These are phyloP conservation scores for Metroxylon sagu DNA, from an alignment of 176 grass and related monocot genomes.

Conservation along the genomic window DNA sequence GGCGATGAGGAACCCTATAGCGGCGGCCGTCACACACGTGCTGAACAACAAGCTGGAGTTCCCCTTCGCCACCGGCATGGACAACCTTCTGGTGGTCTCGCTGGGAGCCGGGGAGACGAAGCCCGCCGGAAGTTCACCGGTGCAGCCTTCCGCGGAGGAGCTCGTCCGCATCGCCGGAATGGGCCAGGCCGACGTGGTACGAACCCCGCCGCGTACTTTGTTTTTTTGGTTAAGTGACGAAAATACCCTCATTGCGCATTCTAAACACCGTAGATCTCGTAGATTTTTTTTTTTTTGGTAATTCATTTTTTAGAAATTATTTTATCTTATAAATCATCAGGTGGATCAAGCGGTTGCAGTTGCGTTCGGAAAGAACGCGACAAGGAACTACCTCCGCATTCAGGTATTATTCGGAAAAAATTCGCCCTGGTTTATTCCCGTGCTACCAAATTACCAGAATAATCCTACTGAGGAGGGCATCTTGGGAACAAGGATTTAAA, in stretches of 20 bases:
- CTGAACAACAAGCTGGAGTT: conserved; percentile 79
- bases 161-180: conserved; percentile 51
- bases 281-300: too few relatives aligned
- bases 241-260: too few relatives aligned
- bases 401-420: conserved; percentile 30
- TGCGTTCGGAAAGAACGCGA: conserved; percentile 59
- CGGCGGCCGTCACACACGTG: conserved; percentile 62
- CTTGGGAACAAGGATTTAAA: too few relatives aligned
- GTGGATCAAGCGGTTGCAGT: conserved; percentile 80
- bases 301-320: neutral
- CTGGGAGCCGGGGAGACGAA: conserved; percentile 15
- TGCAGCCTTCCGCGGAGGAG: conserved; percentile 15
- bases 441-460: too few relatives aligned
- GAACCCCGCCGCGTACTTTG: neutral
- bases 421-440: too few relatives aligned
- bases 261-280: neutral
- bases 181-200: conserved; percentile 69
- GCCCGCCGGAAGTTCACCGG: neutral
- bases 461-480: too few relatives aligned
- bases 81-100: conserved; percentile 58
- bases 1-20: conserved; percentile 38
- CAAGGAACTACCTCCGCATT: conserved; percentile 59
- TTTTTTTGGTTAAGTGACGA: neutral
- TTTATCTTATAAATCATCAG: conserved; percentile 7
- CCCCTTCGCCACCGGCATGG: conserved; percentile 40